Conservation (phyloP, 2,329 filamentous ascomycete species). For the Trichoderma sp. region DNA sequence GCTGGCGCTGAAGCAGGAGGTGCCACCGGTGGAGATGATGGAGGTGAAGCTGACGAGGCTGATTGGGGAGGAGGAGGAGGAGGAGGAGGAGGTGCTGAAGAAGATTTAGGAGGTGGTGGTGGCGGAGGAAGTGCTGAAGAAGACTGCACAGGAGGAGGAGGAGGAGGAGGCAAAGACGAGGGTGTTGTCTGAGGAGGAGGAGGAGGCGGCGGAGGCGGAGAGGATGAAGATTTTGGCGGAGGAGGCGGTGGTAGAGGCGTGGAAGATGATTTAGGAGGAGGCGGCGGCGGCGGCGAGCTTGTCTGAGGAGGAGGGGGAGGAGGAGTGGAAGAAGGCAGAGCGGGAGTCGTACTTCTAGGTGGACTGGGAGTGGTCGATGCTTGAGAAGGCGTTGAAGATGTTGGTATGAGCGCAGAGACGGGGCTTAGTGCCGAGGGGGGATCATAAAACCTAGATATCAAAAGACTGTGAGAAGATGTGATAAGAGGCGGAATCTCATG, state of each 20-base stretch:
- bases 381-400: not conserved
- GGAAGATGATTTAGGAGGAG: not conserved
- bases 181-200: not conserved
- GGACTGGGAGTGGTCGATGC: not conserved
- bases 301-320: conserved; percentile 12
- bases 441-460: conserved; percentile 17
- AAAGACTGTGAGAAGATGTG: not conserved
- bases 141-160: not conserved
- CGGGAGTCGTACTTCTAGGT: not conserved
- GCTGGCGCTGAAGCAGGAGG: not conserved
- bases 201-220: not conserved
- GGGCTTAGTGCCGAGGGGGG: conserved; percentile 19
- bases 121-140: not conserved
- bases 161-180: not conserved
- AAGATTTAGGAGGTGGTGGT: not conserved
- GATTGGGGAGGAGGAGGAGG: not conserved
- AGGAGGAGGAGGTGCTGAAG: not conserved
- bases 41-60: not conserved
- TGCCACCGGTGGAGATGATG: not conserved
- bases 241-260: not conserved
- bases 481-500: no score
- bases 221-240: not conserved
- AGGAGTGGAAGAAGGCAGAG: not conserved
- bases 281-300: not conserved
- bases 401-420: conserved; percentile 9